phyloP scores from a whole-genome alignment of 345 rosid species.

The Gynandropsis gynandra region DNA sequence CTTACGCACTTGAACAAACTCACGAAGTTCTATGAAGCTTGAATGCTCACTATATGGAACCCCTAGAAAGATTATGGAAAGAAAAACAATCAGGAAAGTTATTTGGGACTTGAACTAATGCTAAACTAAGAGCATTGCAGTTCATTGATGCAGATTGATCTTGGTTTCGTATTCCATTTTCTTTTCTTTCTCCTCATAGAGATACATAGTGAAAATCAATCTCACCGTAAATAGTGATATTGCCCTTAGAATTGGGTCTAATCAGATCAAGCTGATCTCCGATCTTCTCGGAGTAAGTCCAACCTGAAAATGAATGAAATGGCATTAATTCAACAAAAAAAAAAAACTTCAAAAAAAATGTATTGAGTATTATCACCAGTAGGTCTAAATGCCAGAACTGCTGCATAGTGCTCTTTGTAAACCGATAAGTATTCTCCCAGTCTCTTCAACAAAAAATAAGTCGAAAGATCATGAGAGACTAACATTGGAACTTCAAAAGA shows the following conservation, averaged over 20 bases:
- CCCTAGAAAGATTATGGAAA: conserved; percentile 31
- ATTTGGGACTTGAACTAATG: background rate
- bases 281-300: conserved; percentile 63
- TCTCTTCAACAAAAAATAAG: conserved; percentile 28
- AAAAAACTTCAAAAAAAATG: background rate
- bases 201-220: conserved; percentile 11
- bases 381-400: conserved; percentile 69
- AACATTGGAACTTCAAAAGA: background rate
- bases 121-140: background rate
- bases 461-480: background rate
- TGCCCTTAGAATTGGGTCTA: conserved; percentile 51
- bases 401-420: conserved; percentile 36
- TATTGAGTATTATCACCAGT: conserved; percentile 40
- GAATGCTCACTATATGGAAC: conserved; percentile 86
- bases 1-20: conserved; percentile 59
- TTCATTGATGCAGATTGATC: background rate
- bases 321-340: background rate
- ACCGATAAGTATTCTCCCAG: conserved; percentile 44
- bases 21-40: conserved; percentile 64
- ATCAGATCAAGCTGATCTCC: conserved; percentile 56
- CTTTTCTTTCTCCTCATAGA: background rate
- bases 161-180: background rate
- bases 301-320: conserved; percentile 36
- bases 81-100: background rate
- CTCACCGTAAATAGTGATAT: conserved; percentile 68